Conservation (phyloP, 2,329 filamentous ascomycete genomes). For the Diaporthe sp. region DNA sequence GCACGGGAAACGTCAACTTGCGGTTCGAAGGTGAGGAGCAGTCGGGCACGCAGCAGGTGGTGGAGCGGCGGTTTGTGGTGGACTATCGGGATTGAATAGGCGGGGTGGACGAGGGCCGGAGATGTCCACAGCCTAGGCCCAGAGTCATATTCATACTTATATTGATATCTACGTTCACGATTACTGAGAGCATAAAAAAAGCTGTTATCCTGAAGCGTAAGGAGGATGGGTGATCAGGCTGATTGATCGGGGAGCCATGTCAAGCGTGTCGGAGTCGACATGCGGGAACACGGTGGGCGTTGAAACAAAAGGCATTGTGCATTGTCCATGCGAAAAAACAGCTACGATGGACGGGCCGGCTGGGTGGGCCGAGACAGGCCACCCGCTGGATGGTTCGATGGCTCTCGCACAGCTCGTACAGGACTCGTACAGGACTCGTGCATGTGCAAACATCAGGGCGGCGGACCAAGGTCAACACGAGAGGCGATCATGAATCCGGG, state of each 20-base stretch:
- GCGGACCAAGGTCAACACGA: not conserved
- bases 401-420: not conserved
- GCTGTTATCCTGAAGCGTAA: not conserved
- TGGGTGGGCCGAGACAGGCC: not conserved
- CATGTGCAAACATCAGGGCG: not conserved
- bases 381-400: not conserved
- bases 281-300: not conserved
- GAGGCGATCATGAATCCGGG: not conserved
- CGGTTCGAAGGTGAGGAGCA: constrained; percentile 86
- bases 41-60: constrained; percentile 77
- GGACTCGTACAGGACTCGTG: not conserved
- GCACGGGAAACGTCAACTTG: constrained; percentile 66
- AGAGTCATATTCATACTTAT: not conserved
- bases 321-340: not conserved
- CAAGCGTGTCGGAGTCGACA: not conserved
- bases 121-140: not conserved
- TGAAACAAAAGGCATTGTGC: constrained; percentile 16
- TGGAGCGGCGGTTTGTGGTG: constrained; percentile 80
- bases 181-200: not conserved
- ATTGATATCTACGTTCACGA: not conserved
- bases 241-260: not conserved
- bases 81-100: constrained; percentile 65
- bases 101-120: not conserved
- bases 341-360: not conserved
- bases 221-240: not conserved